A percentile compares a stretch with the other conserved stretches of the same genome.
Conservation (phyloP, 495 filamentous ascomycete species). For the Trichoderma orchidacearum region DNA sequence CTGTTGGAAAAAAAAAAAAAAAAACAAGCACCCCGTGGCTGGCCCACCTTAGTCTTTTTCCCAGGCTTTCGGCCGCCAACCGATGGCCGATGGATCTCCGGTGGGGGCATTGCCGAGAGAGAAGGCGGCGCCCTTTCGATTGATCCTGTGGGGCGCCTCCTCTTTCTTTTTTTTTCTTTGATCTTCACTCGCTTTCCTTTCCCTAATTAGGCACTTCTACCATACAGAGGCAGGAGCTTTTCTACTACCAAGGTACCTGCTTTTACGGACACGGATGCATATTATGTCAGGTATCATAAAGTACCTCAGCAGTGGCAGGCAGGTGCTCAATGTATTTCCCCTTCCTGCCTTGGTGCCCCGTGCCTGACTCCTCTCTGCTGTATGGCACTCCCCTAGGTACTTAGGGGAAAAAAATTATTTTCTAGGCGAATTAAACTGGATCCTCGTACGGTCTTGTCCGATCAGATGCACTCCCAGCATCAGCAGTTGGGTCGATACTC, state of each 20-base stretch:
- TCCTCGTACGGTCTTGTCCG: background rate
- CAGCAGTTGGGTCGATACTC: background rate
- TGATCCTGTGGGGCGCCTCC: background rate
- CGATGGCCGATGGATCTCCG: constrained; percentile 1
- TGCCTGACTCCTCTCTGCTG: too few species aligned
- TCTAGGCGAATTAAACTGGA: background rate
- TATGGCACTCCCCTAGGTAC: too few species aligned
- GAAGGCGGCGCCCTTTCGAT: background rate
- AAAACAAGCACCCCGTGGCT: background rate
- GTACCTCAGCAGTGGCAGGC: too few species aligned
- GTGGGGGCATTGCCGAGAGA: background rate
- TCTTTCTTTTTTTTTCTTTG: background rate
- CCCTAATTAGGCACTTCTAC: background rate
- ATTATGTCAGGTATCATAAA: too few species aligned
- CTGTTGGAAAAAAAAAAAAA: background rate
- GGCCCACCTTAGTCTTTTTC: background rate
- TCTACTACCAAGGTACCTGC: background rate
- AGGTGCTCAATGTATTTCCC: too few species aligned
- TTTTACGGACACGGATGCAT: background rate
- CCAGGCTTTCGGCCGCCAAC: background rate
- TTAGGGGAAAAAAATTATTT: too few species aligned
- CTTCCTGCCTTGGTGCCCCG: too few species aligned
- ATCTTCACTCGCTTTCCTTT: background rate
- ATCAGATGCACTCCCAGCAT: too few species aligned
- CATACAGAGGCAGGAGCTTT: background rate